Evolutionary conservation across 1,284 basidiomycete genomes (phyloP), one percentile per base, ranked within the genome.

Genomic region (Sanguinoderma infundibulare): DNA sequence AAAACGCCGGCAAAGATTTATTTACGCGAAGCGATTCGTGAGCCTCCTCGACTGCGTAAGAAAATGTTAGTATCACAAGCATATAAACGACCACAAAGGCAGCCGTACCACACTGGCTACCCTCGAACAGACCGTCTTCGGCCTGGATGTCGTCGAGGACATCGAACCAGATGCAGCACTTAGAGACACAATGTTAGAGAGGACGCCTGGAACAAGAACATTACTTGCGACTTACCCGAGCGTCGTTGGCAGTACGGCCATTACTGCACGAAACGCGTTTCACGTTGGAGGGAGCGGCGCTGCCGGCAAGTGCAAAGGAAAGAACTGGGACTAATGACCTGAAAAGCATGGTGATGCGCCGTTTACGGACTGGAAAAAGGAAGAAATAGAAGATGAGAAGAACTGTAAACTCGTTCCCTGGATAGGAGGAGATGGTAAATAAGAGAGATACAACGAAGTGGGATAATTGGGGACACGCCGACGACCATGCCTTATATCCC

Each of bases 211-310:
- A n/a, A n/a, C n/a, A n/a, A n/a, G n/a, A n/a, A n/a, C n/a, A n/a
- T n/a, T n/a, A n/a, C n/a, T n/a, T n/a, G n/a, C n/a, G n/a, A n/a
- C n/a, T n/a, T 35, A 62, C 61, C 51, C 73, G 74, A 26, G 63
- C 72, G 53, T 78, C 75, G 4, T 72, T 69, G 17, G 74, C 75
- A 8, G 69, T 71, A 44, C 72, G 51, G 10, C 67, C 67, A 38
- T 63, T 59, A 51, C 64, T 57, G 58, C 65, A 67, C 10, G 63
- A 40, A 5, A 63, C 65, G 42, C 63, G 57, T 39, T 55, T 52
- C 22, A 52, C 60, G 28, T 30, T 8, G 32, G 46, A 28, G 15
- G 65, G 53, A 22, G 57, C 60, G 32, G 57, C 63, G 30, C 20
- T 7, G 38, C 38, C 55, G 9, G 50, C 20, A 17, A 49, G 24